A percentile compares a stretch with the other conserved stretches of the same genome.
Evolutionary conservation across 169 alveolate genomes (phyloP).

Genomic region (Babesia sp.): DNA sequence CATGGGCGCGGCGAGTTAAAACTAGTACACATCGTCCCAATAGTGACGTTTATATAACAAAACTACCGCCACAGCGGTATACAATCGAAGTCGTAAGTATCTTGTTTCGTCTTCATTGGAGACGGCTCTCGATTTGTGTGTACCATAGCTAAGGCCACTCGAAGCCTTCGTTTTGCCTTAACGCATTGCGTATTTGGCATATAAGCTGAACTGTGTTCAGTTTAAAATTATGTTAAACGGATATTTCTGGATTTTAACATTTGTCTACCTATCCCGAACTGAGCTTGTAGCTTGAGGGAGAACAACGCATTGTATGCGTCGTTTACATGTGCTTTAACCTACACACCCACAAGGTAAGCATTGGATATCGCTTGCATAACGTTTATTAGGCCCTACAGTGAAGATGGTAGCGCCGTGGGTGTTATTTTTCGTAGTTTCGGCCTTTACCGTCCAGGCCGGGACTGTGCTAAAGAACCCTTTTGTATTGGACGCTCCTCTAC

Average conservation of each 20-base stretch:
- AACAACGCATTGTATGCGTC: background rate
- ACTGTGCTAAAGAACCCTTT: constrained; percentile 5
- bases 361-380: background rate
- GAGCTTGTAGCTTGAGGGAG: constrained; percentile 4
- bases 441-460: background rate
- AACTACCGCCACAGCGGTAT: background rate
- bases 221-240: background rate
- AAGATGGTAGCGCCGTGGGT: background rate
- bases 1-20: background rate
- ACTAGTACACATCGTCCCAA: constrained; percentile 8
- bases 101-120: background rate
- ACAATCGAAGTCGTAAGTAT: background rate
- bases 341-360: constrained; percentile 11
- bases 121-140: background rate
- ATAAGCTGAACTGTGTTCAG: constrained; percentile 27
- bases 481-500: constrained; percentile 10
- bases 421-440: background rate
- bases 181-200: background rate
- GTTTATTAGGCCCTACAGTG: background rate
- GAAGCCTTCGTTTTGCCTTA: no score
- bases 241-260: background rate
- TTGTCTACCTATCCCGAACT: background rate
- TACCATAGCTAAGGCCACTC: background rate
- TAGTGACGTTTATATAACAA: background rate
- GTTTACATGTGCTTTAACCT: background rate